Evolutionary conservation across 2,329 filamentous ascomycete genomes (phyloP).

Genomic region (Trichophyton schoenleinii): DNA sequence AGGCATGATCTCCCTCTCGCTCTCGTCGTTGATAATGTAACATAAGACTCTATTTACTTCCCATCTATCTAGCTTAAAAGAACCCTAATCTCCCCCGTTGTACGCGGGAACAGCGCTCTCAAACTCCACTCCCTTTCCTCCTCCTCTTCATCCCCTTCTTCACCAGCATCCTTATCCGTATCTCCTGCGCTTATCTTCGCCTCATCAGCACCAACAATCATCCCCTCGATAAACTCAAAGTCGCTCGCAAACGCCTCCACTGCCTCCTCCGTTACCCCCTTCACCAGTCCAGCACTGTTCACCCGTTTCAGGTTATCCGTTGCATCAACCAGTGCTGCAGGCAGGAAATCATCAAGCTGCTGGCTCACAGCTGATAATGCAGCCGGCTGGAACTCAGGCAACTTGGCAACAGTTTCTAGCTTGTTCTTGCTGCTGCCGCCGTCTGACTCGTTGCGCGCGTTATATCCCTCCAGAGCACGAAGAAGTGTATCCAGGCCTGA

Average conservation of each 20-base stretch:
- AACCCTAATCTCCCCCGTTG: conserved; percentile 51
- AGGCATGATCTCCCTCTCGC: neutral
- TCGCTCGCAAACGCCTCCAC: conserved; percentile 73
- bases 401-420: conserved; percentile 42
- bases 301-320: conserved; percentile 66
- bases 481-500: conserved; percentile 62
- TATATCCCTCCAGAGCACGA: conserved; percentile 39
- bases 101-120: conserved; percentile 50
- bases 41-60: neutral
- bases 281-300: conserved; percentile 57
- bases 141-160: conserved; percentile 14
- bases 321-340: conserved; percentile 85
- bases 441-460: conserved; percentile 12
- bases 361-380: conserved; percentile 58
- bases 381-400: conserved; percentile 47
- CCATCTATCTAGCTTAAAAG: conserved; percentile 39
- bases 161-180: conserved; percentile 13
- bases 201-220: conserved; percentile 48
- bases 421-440: conserved; percentile 21
- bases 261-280: conserved; percentile 68
- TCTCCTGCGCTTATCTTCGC: conserved; percentile 14
- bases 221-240: conserved; percentile 59
- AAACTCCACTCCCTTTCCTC: conserved; percentile 32
- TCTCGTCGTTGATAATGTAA: neutral
- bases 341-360: conserved; percentile 75